These are phyloP conservation scores for Beta corolliflora DNA, from an alignment of 179 eudicot species.

Conservation along the genomic window DNA sequence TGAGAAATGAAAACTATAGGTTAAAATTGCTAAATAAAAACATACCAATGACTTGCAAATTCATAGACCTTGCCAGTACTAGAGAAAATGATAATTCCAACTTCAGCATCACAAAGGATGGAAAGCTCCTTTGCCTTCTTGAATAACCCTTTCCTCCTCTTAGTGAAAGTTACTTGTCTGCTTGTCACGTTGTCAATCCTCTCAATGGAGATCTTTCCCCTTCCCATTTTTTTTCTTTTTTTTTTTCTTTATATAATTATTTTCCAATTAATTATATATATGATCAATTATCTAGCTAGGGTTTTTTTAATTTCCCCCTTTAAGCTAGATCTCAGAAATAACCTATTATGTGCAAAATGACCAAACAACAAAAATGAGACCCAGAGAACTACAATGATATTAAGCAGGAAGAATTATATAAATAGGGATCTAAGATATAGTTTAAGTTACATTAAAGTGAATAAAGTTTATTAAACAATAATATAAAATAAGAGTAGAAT, in stretches of 20 bases:
- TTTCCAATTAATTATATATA: too few species aligned
- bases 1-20: background rate
- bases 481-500: background rate
- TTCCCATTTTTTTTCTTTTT: conserved; percentile 27
- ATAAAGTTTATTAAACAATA: background rate
- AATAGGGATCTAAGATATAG: too few species aligned
- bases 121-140: conserved; percentile 42
- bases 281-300: too few species aligned
- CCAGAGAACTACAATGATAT: too few species aligned
- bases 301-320: background rate
- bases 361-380: too few species aligned
- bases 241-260: too few species aligned
- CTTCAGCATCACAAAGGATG: conserved; percentile 30
- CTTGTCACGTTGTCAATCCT: conserved; percentile 35
- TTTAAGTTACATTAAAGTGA: too few species aligned
- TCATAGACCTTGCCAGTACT: conserved; percentile 34
- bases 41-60: conserved; percentile 25
- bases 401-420: too few species aligned
- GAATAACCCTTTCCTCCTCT: conserved; percentile 39
- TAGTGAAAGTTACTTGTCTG: conserved; percentile 39
- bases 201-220: conserved; percentile 38
- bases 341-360: too few species aligned
- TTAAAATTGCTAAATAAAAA: background rate
- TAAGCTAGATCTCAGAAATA: background rate
- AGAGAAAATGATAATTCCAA: conserved; percentile 35